Conservation (phyloP, 148 eudicot genomes). For the Amaranthus cruentus region DNA sequence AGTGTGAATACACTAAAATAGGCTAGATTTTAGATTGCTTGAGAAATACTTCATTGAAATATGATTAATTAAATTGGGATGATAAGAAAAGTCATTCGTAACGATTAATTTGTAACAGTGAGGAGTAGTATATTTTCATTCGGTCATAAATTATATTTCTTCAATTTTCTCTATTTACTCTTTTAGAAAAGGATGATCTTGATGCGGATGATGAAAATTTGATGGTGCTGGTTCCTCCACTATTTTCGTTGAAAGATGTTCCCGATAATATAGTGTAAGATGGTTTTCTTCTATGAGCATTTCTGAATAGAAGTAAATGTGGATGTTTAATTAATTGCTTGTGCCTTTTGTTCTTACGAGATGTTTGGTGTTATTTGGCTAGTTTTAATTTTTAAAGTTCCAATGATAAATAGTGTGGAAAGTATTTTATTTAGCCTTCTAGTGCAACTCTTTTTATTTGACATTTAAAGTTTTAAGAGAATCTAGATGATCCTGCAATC, state of each 20-base stretch:
- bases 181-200: slow-evolving; percentile 47
- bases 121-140: slow-evolving; percentile 5
- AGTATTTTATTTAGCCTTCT: too few species aligned
- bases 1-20: too few species aligned
- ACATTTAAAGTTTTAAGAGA: background rate
- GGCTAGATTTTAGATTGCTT: too few species aligned
- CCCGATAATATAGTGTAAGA: slow-evolving; percentile 86
- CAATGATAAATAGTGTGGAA: too few species aligned
- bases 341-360: background rate
- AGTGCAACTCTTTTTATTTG: background rate
- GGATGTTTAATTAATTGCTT: slow-evolving; percentile 5
- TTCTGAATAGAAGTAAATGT: background rate
- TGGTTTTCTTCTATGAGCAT: slow-evolving; percentile 9
- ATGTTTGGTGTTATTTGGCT: background rate
- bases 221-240: slow-evolving; percentile 72
- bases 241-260: slow-evolving; percentile 70
- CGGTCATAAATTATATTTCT: slow-evolving; percentile 1
- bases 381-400: too few species aligned
- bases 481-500: too few species aligned
- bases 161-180: slow-evolving; percentile 5
- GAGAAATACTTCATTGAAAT: too few species aligned
- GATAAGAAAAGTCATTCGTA: too few species aligned
- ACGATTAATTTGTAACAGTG: too few species aligned
- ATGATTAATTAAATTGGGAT: too few species aligned
- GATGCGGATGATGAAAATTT: slow-evolving; percentile 65